Percentiles rank a stretch among this genome's conserved stretches.
Conservation (phyloP, 805 yeast genomes). For the Cyberlindnera saturnus region DNA sequence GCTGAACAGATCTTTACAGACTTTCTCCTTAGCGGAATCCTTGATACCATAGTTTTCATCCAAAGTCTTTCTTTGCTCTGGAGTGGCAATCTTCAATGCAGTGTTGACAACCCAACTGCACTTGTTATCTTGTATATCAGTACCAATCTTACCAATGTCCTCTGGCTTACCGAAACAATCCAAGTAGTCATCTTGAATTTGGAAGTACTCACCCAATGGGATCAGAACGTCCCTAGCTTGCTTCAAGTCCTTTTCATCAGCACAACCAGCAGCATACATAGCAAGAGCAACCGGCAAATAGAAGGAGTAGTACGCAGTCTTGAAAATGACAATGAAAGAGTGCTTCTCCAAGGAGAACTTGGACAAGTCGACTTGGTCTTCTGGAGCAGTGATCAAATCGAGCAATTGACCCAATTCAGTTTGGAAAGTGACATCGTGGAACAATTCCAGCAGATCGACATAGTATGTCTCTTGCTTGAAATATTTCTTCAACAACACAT, state of each 20-base stretch:
- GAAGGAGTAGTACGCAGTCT: slow-evolving; percentile 96
- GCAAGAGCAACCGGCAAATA: slow-evolving; percentile 97
- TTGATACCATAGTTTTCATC: slow-evolving; percentile 91
- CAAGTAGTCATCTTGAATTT: slow-evolving; percentile 94
- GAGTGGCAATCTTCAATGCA: slow-evolving; percentile 71
- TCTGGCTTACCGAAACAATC: slow-evolving; percentile 98
- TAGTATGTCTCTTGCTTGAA: slow-evolving; percentile 80
- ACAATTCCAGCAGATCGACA: slow-evolving; percentile 83
- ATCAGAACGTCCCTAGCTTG: slow-evolving; percentile 85
- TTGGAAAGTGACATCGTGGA: slow-evolving; percentile 96
- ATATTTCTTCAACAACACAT: slow-evolving; percentile 80
- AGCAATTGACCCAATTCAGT: slow-evolving; percentile 96
- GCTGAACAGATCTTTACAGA: slow-evolving; percentile 65
- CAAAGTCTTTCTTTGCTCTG: slow-evolving; percentile 75
- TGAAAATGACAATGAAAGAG: slow-evolving; percentile 90
- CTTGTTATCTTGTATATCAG: slow-evolving; percentile 96
- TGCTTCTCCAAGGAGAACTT: slow-evolving; percentile 87
- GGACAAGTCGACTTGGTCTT: slow-evolving; percentile 81
- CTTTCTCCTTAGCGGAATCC: slow-evolving; percentile 58
- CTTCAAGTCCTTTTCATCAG: slow-evolving; percentile 64
- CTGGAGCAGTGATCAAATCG: slow-evolving; percentile 96
- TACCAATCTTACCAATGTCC: slow-evolving; percentile 96
- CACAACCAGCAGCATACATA: slow-evolving; percentile 84
- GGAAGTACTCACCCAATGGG: slow-evolving; percentile 97
- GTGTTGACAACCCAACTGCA: slow-evolving; percentile 97